Evolutionary conservation across 192 early-diverging fungal genomes (phyloP).

Genomic region (Coemansia reversa): DNA sequence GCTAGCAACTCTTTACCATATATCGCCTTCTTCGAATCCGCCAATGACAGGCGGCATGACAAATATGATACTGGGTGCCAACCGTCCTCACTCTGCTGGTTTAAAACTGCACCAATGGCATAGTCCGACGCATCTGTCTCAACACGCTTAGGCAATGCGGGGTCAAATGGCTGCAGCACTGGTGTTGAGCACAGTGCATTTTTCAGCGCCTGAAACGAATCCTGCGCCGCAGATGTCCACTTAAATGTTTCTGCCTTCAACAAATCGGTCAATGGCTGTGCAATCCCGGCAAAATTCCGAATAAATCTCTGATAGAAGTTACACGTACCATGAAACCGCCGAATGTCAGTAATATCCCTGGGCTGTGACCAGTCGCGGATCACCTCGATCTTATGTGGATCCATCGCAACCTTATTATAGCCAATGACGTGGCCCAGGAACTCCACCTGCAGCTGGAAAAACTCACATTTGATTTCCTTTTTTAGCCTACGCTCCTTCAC

Average conservation of each 20-base stretch:
- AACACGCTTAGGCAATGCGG: neutral
- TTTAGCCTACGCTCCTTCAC: neutral
- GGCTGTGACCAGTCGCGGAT: neutral
- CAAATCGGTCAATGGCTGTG: too few relatives aligned
- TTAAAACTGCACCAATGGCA: constrained; percentile 10
- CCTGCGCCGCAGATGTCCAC: constrained; percentile 2
- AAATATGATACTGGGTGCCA: constrained; percentile 5
- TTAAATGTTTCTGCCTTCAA: neutral
- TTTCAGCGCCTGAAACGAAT: constrained; percentile 7
- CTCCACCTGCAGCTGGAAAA: constrained; percentile 6
- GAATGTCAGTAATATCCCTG: neutral
- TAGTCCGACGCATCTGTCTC: constrained; percentile 11
- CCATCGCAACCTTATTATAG: neutral
- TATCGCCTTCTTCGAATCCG: constrained; percentile 7
- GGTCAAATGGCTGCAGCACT: constrained; percentile 15
- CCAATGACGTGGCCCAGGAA: constrained; percentile 8
- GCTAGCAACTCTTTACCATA: constrained; percentile 11
- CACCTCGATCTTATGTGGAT: neutral
- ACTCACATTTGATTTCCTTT: constrained; percentile 1
- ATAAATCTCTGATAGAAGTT: too few relatives aligned
- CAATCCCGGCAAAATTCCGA: too few relatives aligned
- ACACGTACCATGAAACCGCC: neutral
- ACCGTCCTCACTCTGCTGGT: neutral
- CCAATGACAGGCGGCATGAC: neutral
- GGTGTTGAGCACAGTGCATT: constrained; percentile 1